Evolutionary conservation across 2,329 filamentous ascomycete genomes (phyloP), one percentile per base, ranked within the genome.

Genomic region (Paradendryphiella salina): DNA sequence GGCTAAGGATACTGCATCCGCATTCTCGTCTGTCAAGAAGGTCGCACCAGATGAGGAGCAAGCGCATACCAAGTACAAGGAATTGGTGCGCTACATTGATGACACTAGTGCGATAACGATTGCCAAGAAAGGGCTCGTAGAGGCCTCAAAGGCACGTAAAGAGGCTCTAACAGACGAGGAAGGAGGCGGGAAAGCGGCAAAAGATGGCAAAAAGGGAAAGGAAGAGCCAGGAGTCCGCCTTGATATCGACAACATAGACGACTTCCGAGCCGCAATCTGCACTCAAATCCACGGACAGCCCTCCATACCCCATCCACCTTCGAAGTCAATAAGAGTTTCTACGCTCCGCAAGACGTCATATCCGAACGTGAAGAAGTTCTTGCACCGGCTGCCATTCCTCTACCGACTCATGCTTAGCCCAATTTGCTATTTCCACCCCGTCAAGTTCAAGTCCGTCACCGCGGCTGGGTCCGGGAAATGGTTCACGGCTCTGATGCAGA

Each of bases 371-470:
- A 73, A 75, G 38, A 61, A 60, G 9, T 78, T 81, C 50, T 41
- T 80, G 17, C 80, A 82, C 61, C 73, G 79, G 8, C 61, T 81
- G 4, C 80, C 80, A 0, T 74, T 82, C 45, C 69, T 82, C 2
- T 72, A 79, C 6, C 74, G 80, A 13, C 54, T 79, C 0, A 72
- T 81, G 5, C 72, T 82, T 1, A 76, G 72, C 18, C 76, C 78
- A 0, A 63, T 82, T 3, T 76, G 75, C 52, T 80, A 82, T 56
- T 80, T 82, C 50, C 80, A 82, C 52, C 76, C 79, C 0, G 74
- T 82, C 40, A 70, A 67, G 34, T 77, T 82, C 52, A 64, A 71
- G n/a, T 80, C 79, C 0, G 71, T 83, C 38, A 80, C 75, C 20
- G 75, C 75, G 1, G 78, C 77, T 4, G 76, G 77, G 0, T 81